Base-by-base conservation (phyloP, 2,329 filamentous ascomycete species). In the Colletotrichum paranaense region DNA sequence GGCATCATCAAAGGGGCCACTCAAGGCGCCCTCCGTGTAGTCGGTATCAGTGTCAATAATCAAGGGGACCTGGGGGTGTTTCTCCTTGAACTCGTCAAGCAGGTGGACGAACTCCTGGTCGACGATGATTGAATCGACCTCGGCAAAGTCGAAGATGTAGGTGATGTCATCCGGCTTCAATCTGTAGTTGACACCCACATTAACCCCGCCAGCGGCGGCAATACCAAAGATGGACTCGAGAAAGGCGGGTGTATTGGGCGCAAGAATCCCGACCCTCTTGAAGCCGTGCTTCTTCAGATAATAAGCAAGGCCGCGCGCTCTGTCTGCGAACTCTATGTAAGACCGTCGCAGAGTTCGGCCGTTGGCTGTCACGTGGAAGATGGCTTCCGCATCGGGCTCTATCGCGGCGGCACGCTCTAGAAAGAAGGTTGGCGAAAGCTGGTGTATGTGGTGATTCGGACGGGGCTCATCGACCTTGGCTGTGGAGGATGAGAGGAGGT, bases 171-270 rank as follows among this genome's bases (percentile, higher is more conserved):
- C 94, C 46, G 89, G 86, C 81, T 97, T 97, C 58, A 98, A 85
- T 74, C 87, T 81, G 78, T 89, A 89, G 78, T 91, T 91, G 32
- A 82, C 88, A 1, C 89, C 88, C 66, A 98, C 93, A 74, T 95
- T 91, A 28, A 97, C 90, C 8, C 88, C 94, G 26, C 95, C 95
- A 0, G 94, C 94, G 1, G 94, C 95, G 1, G 92, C 92, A 77
- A 98, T 93, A 1, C 94, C 97, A 79, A 94, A 99, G 74, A 98
- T 94, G 7, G 92, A 90, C 84, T 98, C 96, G 32, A 99, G 87
- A 78, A 98, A 98, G 0, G 95, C 95, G 0, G 97, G 97, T 1
- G 97, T 99, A 81, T 99, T 99, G 3, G 97, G 94, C 9, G 92
- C 92, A 12, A 99, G 87, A 60, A 99, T 92, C 7, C 97, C 97